Conservation (phyloP, 2,329 filamentous ascomycete species). For the Aspergillus sp. region DNA sequence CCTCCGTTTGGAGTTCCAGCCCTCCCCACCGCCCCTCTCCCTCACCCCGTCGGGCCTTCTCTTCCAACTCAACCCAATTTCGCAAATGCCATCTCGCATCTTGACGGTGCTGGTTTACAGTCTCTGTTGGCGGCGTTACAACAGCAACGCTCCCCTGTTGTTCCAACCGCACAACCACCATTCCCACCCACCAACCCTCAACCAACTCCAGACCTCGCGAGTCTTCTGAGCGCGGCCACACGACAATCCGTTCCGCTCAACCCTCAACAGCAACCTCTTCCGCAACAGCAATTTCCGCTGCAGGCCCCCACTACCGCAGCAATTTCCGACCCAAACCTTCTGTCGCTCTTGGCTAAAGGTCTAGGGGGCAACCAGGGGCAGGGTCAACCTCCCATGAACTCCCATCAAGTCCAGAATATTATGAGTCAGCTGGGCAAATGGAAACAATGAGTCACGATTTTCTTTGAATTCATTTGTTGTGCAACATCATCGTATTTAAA, state of each 20-base stretch:
- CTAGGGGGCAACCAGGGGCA: slow-evolving; percentile 37
- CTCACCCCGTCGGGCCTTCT: slow-evolving; percentile 33
- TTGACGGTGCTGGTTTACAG: slow-evolving; percentile 71
- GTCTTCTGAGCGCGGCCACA: slow-evolving; percentile 40
- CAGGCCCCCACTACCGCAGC: slow-evolving; percentile 28
- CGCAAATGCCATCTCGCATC: slow-evolving; percentile 63
- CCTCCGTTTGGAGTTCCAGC: slow-evolving; percentile 38
- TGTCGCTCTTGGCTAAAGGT: slow-evolving; percentile 40
- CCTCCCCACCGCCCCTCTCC: slow-evolving; percentile 30
- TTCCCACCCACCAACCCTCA: slow-evolving; percentile 32
- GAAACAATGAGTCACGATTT: slow-evolving; percentile 41
- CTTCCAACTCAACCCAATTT: slow-evolving; percentile 53
- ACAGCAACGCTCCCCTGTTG: slow-evolving; percentile 42
- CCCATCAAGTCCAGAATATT: slow-evolving; percentile 47
- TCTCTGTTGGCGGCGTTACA: slow-evolving; percentile 65
- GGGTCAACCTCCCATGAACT: slow-evolving; percentile 30
- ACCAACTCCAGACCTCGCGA: slow-evolving; percentile 41
- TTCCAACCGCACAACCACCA: slow-evolving; percentile 35
- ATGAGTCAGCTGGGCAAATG: slow-evolving; percentile 50
- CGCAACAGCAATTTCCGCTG: slow-evolving; percentile 31
- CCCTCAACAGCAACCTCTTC: slow-evolving; percentile 27
- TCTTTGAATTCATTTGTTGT: slow-evolving; percentile 21
- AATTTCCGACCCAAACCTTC: slow-evolving; percentile 36
- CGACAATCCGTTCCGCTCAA: slow-evolving; percentile 35
- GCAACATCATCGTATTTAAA: slow-evolving; percentile 11